Conservation (phyloP, 192 early-diverging fungal species). For the Irineochytrium annulatum region DNA sequence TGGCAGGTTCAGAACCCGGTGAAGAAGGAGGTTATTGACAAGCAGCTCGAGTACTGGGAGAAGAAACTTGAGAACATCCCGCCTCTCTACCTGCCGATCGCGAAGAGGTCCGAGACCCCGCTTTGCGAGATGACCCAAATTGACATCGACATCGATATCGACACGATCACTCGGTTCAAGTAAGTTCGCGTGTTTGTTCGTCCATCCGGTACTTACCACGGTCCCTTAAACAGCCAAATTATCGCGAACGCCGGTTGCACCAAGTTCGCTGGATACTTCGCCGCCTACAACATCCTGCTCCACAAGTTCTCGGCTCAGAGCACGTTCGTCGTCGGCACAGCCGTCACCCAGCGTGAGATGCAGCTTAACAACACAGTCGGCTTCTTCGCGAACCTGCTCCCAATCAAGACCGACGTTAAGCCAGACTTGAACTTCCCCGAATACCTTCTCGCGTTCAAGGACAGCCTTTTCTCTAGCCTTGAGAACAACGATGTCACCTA, state of each 20-base stretch:
- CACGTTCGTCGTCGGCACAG: background rate
- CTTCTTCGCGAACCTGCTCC: background rate
- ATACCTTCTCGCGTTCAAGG: background rate
- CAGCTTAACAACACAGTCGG: background rate
- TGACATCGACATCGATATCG: background rate
- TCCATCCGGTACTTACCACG: no score
- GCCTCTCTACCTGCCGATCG: background rate
- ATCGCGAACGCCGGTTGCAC: background rate
- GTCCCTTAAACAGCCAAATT: no score
- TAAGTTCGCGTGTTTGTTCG: no score
- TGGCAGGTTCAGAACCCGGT: conserved; percentile 3
- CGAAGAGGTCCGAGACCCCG: background rate
- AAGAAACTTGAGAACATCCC: background rate
- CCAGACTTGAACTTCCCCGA: background rate
- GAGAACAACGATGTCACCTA: conserved; percentile 9
- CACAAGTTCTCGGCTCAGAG: background rate
- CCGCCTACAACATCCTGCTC: background rate
- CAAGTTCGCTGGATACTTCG: background rate
- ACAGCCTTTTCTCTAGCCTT: background rate
- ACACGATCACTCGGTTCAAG: no score
- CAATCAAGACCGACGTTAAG: background rate
- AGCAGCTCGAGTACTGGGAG: conserved; percentile 12
- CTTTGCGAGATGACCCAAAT: background rate
- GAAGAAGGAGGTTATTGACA: background rate
- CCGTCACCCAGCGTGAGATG: background rate